Conservation (phyloP, 1,139 yeast genomes). For the Taphrina betulina region DNA sequence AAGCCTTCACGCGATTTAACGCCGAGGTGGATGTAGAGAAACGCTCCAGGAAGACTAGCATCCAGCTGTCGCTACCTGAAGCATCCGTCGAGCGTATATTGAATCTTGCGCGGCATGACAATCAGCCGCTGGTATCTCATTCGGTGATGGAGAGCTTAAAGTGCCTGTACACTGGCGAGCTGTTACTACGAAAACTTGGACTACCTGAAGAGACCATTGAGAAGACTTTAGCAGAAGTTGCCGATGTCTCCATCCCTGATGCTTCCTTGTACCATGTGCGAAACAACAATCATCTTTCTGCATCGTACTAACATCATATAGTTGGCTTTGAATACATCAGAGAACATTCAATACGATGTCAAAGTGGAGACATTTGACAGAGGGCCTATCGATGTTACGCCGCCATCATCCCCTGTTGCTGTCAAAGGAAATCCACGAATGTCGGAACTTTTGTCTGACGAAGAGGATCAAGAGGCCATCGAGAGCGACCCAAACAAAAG, state of each 20-base stretch:
- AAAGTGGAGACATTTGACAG: no score
- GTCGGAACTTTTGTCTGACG: slow-evolving; percentile 23
- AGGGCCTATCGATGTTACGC: no score
- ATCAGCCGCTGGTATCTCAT: background rate
- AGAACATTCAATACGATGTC: slow-evolving; percentile 11
- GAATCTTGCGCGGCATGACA: background rate
- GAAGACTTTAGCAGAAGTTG: background rate
- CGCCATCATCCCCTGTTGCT: no score
- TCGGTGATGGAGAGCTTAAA: background rate
- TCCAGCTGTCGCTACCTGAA: slow-evolving; percentile 15
- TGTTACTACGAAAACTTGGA: slow-evolving; percentile 15
- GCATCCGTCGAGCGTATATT: background rate
- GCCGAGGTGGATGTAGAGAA: slow-evolving; percentile 23
- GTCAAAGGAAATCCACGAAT: no score
- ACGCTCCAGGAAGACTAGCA: slow-evolving; percentile 16
- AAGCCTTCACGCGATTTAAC: background rate
- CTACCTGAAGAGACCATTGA: slow-evolving; percentile 8
- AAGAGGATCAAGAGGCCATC: slow-evolving; percentile 24
- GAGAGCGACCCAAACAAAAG: slow-evolving; percentile 7
- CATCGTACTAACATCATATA: background rate
- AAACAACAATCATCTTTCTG: no score
- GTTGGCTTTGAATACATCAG: slow-evolving; percentile 3
- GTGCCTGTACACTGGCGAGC: slow-evolving; percentile 8
- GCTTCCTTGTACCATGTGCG: slow-evolving; percentile 7
- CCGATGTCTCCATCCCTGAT: slow-evolving; percentile 12